phyloP scores from a whole-genome alignment of 2,329 filamentous ascomycete genomes.

The Dissoconium aciculare region DNA sequence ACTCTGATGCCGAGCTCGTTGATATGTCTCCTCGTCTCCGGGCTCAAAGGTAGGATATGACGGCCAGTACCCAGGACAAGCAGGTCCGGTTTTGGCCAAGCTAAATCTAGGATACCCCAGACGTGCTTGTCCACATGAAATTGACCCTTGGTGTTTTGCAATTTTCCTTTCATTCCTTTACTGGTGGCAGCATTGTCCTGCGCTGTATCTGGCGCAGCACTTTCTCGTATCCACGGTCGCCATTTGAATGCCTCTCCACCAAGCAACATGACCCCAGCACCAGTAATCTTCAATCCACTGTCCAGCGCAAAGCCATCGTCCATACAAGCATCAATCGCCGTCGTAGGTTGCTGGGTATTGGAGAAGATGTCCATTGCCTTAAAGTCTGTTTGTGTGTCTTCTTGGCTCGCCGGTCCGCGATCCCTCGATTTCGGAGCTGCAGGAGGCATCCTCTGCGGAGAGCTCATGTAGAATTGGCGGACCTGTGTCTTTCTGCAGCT shows the following conservation, averaged over 20 bases:
- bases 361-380: conserved; percentile 62
- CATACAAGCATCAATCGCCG: conserved; percentile 68
- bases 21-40: conserved; percentile 56
- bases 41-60: conserved; percentile 59
- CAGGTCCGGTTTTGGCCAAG: conserved; percentile 89
- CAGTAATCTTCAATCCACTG: conserved; percentile 56
- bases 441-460: conserved; percentile 6
- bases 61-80: conserved; percentile 78
- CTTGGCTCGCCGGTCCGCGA: conserved; percentile 45
- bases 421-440: conserved; percentile 35
- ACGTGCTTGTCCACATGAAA: conserved; percentile 58
- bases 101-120: conserved; percentile 59
- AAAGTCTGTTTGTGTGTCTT: conserved; percentile 59
- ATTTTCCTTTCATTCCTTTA: conserved; percentile 24
- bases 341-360: conserved; percentile 60
- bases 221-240: conserved; percentile 56
- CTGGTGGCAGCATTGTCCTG: conserved; percentile 17
- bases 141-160: conserved; percentile 65
- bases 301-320: conserved; percentile 75
- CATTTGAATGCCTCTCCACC: conserved; percentile 79
- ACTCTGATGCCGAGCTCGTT: conserved; percentile 67
- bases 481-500: no score
- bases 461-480: conserved; percentile 1
- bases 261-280: conserved; percentile 61
- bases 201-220: conserved; percentile 22